Evolutionary conservation across 116 monocot species (phyloP), one percentile per base, ranked within the genome.

Genomic region (Dioscorea cayenensis): DNA sequence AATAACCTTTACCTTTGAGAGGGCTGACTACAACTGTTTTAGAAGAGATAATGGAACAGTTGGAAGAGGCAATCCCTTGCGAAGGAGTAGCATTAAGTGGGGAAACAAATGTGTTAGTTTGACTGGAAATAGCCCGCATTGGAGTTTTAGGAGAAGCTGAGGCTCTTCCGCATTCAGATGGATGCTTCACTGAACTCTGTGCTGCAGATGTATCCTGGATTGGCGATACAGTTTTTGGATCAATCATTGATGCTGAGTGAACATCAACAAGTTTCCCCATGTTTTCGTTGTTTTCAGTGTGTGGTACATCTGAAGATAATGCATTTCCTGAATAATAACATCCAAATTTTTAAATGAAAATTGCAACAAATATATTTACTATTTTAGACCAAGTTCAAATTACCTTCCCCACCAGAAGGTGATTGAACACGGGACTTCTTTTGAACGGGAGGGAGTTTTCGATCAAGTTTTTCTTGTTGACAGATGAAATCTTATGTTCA

Each of bases 21-120:
- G 93, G 97, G 50, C 93, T 97, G 25, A 93, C 81, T 10, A 90
- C 80, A 64, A 96, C 82, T 43, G 84, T 96, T 72, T 92, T 79
- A n/a, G 92, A 92, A 58, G 97, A 88, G 25, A 96, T 72, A 22
- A 96, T 51, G 28, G 90, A 85, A 49, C 86, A 83, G 58, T 66
- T 79, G 0, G 86, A 69, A 1, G 81, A 73, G 23, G 67, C 67
- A 63, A 64, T 28, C 60, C 72, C 69, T 21, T 78, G 68, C 17
- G 71, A 61, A 36, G 9, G 60, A 60, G 16, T 36, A 35, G 35
- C 73, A 70, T 64, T 76, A 27, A 23, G 28, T 21, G 82, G 71
- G 29, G 73, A 75, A 61, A 18, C 65, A 13, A 63, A 75, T 20
- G 79, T 63, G 7, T 79, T 76, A n/a, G 59, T 63, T 72, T 78